Percentiles rank a stretch among this genome's conserved stretches.
phyloP scores from a whole-genome alignment of 208 protist genomes.

The Tritrichomonas musculus region DNA sequence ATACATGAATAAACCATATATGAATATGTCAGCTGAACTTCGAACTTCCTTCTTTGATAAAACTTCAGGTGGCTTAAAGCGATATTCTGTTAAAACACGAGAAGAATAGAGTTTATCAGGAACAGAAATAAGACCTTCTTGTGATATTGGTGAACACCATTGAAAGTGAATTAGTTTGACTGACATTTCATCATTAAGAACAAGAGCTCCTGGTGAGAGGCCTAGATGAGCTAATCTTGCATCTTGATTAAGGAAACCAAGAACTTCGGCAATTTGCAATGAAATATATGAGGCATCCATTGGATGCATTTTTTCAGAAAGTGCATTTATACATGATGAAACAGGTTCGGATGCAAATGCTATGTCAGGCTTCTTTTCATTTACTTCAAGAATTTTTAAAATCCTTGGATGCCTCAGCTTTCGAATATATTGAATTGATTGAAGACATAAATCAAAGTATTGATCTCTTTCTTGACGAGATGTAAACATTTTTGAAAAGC shows the following conservation, averaged over 20 bases:
- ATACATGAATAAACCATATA: neutral
- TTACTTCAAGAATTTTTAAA: neutral
- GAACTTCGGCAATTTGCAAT: neutral
- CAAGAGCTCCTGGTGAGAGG: neutral
- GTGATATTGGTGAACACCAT: neutral
- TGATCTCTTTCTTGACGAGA: neutral
- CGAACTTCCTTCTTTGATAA: neutral
- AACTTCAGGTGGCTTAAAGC: neutral
- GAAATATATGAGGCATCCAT: constrained; percentile 1
- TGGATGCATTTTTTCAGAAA: neutral
- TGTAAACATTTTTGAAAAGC: neutral
- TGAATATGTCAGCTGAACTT: neutral
- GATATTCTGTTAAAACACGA: neutral
- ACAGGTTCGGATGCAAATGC: neutral
- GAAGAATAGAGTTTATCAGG: neutral
- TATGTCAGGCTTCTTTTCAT: neutral
- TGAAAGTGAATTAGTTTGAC: neutral
- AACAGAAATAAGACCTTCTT: neutral
- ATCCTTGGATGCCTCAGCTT: neutral
- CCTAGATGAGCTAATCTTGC: neutral
- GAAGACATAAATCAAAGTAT: neutral
- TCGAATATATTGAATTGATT: neutral
- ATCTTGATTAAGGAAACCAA: neutral
- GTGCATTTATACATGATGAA: no score
- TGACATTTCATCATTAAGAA: neutral